These are phyloP conservation scores for Ceratocystis cubensis DNA, from an alignment of 2,329 filamentous ascomycete genomes.

Conservation along the genomic window DNA sequence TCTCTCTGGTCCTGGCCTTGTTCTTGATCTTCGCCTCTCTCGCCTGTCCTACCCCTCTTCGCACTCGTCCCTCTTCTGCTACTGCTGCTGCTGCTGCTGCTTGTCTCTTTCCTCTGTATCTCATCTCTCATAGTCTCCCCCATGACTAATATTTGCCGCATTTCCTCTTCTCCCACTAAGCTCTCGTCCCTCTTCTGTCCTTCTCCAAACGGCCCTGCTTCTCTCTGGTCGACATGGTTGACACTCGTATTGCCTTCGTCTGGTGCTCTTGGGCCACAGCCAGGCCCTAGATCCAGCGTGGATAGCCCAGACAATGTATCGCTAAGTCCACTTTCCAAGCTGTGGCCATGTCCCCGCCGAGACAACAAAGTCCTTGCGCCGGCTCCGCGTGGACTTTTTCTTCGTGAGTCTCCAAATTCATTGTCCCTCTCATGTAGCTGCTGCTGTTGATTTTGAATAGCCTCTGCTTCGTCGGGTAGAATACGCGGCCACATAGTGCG, in stretches of 20 bases:
- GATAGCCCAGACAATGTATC: conserved; percentile 3
- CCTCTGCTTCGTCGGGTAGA: background rate
- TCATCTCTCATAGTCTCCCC: background rate
- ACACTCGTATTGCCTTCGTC: background rate
- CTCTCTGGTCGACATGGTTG: background rate
- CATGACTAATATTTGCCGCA: background rate
- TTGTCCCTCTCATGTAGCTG: background rate
- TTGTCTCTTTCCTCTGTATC: background rate
- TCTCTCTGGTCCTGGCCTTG: background rate
- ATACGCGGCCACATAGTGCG: background rate
- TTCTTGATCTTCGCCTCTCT: background rate
- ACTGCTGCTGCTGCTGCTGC: background rate
- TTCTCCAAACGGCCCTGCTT: background rate
- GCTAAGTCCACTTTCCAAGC: background rate
- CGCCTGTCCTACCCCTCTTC: background rate
- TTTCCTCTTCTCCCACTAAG: background rate
- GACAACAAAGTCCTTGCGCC: background rate
- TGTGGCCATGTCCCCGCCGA: background rate
- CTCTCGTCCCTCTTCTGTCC: background rate
- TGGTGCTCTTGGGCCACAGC: background rate
- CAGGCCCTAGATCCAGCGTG: background rate
- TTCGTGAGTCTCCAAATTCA: background rate
- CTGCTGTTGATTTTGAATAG: background rate
- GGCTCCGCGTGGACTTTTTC: background rate
- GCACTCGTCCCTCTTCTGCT: background rate